phyloP scores from a whole-genome alignment of 176 grass and related monocot species.

The Eragrostis nindensis region DNA sequence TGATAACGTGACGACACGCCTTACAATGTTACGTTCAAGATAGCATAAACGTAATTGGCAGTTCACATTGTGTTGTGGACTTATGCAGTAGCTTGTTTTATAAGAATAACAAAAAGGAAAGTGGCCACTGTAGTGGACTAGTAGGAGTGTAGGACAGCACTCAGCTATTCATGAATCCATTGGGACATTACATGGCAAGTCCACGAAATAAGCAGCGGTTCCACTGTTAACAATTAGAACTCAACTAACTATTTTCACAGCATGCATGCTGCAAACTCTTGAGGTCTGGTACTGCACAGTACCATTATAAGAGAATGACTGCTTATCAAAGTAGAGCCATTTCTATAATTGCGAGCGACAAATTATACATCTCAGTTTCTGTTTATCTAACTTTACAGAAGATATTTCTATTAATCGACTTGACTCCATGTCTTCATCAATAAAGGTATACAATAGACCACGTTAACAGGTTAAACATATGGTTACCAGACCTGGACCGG shows the following conservation, averaged over 20 bases:
- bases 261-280: background rate
- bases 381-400: background rate
- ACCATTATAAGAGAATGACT: background rate
- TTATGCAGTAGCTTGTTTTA: background rate
- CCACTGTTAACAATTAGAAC: background rate
- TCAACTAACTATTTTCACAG: background rate
- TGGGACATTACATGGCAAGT: background rate
- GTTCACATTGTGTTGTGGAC: background rate
- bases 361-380: background rate
- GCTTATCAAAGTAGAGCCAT: background rate
- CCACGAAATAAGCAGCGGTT: background rate
- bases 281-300: background rate
- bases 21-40: conserved; percentile 4
- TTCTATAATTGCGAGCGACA: background rate
- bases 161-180: background rate
- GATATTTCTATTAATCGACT: background rate
- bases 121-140: background rate
- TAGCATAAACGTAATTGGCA: conserved; percentile 1
- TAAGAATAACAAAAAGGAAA: background rate
- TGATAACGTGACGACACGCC: background rate
- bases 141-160: background rate
- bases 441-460: background rate
- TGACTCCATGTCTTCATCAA: background rate
- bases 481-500: background rate
- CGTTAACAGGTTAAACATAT: background rate